Conservation (phyloP, 2,329 filamentous ascomycete genomes). For the Cordyceps javanica region DNA sequence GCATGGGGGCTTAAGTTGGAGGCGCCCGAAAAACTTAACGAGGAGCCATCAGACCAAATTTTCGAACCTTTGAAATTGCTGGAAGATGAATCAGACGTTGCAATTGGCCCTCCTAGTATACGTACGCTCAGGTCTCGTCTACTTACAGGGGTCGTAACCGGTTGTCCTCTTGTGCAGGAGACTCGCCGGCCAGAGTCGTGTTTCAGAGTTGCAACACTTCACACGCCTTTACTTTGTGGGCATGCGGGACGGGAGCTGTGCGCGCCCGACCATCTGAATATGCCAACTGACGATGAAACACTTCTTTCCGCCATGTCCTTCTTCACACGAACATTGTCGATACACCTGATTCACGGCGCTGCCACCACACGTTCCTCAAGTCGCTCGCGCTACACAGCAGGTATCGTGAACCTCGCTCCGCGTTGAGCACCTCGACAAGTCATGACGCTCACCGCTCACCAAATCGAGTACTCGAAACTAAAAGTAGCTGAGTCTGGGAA, state of each 20-base stretch:
- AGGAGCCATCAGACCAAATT: no score
- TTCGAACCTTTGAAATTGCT: no score
- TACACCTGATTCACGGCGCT: background rate
- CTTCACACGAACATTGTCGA: background rate
- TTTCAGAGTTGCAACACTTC: slow-evolving; percentile 5
- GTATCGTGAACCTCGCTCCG: background rate
- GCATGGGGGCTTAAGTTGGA: no score
- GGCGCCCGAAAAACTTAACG: no score
- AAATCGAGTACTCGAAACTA: no score
- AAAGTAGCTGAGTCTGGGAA: no score
- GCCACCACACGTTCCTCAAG: background rate
- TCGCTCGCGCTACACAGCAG: background rate
- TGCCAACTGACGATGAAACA: slow-evolving; percentile 7
- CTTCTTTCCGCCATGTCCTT: background rate
- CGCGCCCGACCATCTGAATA: background rate
- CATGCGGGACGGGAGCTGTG: background rate
- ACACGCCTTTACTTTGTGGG: background rate
- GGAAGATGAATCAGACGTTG: no score
- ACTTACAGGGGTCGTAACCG: background rate
- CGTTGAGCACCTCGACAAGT: background rate
- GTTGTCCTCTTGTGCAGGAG: background rate
- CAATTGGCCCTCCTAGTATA: no score
- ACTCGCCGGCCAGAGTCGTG: background rate
- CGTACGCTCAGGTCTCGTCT: slow-evolving; percentile 3
- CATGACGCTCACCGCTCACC: background rate